phyloP scores from a whole-genome alignment of 106 monocot species.

The Hemerocallis citrina region DNA sequence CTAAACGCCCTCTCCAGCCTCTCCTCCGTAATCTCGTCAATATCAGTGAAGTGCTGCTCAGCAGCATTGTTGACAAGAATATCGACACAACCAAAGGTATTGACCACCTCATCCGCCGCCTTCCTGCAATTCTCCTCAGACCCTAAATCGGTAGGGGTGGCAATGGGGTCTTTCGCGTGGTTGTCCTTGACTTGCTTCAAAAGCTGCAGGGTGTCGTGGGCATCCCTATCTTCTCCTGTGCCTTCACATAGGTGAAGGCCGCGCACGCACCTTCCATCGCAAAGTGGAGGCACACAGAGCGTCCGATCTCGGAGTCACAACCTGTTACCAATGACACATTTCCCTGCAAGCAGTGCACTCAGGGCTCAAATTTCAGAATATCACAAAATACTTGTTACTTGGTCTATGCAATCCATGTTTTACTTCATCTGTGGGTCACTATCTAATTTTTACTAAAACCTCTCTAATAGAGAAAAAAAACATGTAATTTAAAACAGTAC shows the following conservation, averaged over 20 bases:
- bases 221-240: slow-evolving; percentile 5
- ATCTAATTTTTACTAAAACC: too few relatives aligned
- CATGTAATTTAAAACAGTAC: too few relatives aligned
- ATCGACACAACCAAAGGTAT: slow-evolving; percentile 44
- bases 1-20: slow-evolving; percentile 50
- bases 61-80: slow-evolving; percentile 71
- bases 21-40: slow-evolving; percentile 42
- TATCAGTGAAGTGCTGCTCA: slow-evolving; percentile 22
- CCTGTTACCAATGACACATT: slow-evolving; percentile 66
- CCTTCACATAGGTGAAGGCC: slow-evolving; percentile 7
- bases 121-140: slow-evolving; percentile 48
- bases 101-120: slow-evolving; percentile 5
- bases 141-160: slow-evolving; percentile 52
- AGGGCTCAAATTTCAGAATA: too few relatives aligned
- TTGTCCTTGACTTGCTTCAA: background rate
- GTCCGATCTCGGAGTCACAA: slow-evolving; percentile 81
- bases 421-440: too few relatives aligned
- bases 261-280: slow-evolving; percentile 35
- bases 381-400: too few relatives aligned
- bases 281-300: slow-evolving; percentile 56
- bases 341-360: too few relatives aligned
- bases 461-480: too few relatives aligned
- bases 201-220: background rate
- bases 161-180: slow-evolving; percentile 39
- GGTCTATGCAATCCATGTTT: too few relatives aligned